Base-by-base conservation (phyloP, 2,329 filamentous ascomycete genomes). In the Fusarium mexicanum region DNA sequence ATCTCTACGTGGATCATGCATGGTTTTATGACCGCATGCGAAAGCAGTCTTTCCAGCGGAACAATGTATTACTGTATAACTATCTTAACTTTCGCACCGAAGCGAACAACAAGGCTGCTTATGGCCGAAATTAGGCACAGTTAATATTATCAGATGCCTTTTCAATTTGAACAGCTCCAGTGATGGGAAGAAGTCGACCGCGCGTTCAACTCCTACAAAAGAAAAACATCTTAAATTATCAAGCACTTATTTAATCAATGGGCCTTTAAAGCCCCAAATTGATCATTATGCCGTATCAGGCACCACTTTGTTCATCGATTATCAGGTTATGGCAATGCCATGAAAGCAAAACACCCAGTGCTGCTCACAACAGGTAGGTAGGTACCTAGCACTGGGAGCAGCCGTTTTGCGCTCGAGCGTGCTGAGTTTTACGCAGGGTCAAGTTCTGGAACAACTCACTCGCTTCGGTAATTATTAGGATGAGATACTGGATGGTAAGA, bases 31-130 rank as follows among this genome's bases (percentile, higher is more conserved):
- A 69, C 74, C 68, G 31, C 54, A 61, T 73, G 46, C 51, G 65
- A 73, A 55, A 66, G 46, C 37, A 61, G 22, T 57, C 53, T 64
- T 61, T 73, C 38, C 64, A 64, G 64, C 59, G 71, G 67, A 64
- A 61, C 73, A 54, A 78, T 81, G 79, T 80, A 80, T 69, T 75
- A 79, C 71, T 81, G 78, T 81, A 81, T 71, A 61, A 80, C 64
- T 73, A 77, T 54, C 61, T 71, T 65, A 68, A 59, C 66, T 64
- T 48, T 69, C 65, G 50, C 41, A 67, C 35, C 35, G 41, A 73
- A 59, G 61, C 67, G 22, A 55, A 69, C 37, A 55, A 67, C n/a
- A 59, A 54, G 61, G 67, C 57, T 68, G 55, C 33, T 64, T n/a
- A 40, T 46, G 31, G 66, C 65, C 71, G 24, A 53, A 38, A 72